Evolutionary conservation across 2,329 filamentous ascomycete genomes (phyloP).

Genomic region (Chalaropsis thielavioides): DNA sequence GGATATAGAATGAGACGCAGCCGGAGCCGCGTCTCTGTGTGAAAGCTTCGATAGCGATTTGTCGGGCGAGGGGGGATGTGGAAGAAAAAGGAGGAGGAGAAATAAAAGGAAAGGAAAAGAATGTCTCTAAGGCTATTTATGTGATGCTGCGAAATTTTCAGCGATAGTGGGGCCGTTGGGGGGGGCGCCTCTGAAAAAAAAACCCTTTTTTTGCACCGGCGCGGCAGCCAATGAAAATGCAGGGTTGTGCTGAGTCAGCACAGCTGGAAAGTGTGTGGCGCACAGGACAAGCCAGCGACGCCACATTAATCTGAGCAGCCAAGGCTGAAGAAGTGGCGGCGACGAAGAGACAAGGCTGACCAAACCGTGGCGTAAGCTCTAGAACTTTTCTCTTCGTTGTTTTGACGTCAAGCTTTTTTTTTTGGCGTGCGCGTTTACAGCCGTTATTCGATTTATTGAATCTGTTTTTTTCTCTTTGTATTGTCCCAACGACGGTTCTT

Average conservation of each 20-base stretch:
- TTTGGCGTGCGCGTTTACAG: neutral
- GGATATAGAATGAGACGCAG: slow-evolving; percentile 23
- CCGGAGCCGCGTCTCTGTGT: slow-evolving; percentile 48
- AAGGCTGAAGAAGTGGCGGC: neutral
- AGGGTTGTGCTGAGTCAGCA: neutral
- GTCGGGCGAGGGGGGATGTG: slow-evolving; percentile 82
- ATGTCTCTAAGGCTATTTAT: slow-evolving; percentile 1
- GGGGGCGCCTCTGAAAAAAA: too few relatives aligned
- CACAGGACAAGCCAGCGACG: neutral
- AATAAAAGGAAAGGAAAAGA: slow-evolving; percentile 18
- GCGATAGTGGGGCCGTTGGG: slow-evolving; percentile 8
- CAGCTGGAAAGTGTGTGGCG: too few relatives aligned
- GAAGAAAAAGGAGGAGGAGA: slow-evolving; percentile 24
- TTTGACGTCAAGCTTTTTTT: neutral
- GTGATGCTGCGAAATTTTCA: slow-evolving; percentile 1
- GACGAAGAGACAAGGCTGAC: neutral
- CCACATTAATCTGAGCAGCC: neutral
- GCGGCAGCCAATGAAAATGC: neutral
- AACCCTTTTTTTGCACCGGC: neutral
- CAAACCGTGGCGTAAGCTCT: neutral
- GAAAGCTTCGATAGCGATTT: slow-evolving; percentile 99
- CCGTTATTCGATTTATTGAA: neutral
- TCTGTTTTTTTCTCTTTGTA: neutral
- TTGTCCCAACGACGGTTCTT: neutral
- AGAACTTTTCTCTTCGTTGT: neutral